phyloP scores from a whole-genome alignment of 371 early-diverging fungal genomes.

The Mortierella sp. region DNA sequence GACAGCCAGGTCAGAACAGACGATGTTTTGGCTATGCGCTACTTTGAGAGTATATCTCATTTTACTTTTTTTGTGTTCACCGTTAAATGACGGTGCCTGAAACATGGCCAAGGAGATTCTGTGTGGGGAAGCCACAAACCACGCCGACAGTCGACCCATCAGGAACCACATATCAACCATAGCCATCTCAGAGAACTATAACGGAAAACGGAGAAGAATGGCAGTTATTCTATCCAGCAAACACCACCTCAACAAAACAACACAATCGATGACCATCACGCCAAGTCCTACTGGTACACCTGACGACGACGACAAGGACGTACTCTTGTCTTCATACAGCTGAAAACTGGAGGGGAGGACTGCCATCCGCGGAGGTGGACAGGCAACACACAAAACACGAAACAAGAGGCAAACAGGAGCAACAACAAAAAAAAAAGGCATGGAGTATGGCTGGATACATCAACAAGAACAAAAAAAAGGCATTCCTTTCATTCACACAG shows the following conservation, averaged over 20 bases:
- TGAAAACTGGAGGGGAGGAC: neutral
- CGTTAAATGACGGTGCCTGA: slow-evolving; percentile 6
- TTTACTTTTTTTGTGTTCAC: neutral
- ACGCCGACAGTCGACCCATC: no score
- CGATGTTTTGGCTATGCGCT: no score
- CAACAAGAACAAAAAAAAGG: neutral
- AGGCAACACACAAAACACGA: neutral
- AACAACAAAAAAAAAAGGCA: neutral
- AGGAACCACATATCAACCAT: neutral
- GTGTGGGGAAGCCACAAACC: neutral
- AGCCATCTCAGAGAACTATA: neutral
- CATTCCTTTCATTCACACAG: neutral
- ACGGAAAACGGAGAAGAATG: no score
- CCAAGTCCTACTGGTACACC: no score
- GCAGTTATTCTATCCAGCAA: no score
- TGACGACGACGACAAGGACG: neutral
- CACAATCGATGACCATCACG: no score
- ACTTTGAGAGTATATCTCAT: no score
- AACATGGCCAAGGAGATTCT: slow-evolving; percentile 18
- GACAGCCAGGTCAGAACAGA: no score
- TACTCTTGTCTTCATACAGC: neutral
- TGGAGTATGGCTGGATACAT: neutral
- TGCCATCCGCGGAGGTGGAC: neutral
- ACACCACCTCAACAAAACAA: no score
- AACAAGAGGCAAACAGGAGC: slow-evolving; percentile 1